Evolutionary conservation across 192 early-diverging fungal genomes (phyloP).

Genomic region (Backusella luteola): DNA sequence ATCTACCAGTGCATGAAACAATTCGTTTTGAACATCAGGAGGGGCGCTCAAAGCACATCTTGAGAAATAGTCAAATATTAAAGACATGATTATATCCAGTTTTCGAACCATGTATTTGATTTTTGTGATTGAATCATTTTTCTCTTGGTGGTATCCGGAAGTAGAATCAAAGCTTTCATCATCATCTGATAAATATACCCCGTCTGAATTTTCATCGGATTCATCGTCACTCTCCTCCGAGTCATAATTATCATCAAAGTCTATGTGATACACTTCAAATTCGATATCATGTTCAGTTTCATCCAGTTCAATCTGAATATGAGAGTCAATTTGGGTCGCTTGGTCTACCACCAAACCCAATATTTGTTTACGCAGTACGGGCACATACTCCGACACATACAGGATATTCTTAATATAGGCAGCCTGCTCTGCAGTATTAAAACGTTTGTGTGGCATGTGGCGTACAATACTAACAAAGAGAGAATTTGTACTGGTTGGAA

Average conservation of each 20-base stretch:
- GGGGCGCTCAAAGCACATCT: slow-evolving; percentile 12
- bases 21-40: slow-evolving; percentile 41
- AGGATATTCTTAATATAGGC: slow-evolving; percentile 78
- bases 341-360: slow-evolving; percentile 76
- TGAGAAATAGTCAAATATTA: slow-evolving; percentile 63
- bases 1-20: slow-evolving; percentile 69
- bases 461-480: slow-evolving; percentile 60
- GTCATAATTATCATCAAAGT: slow-evolving; percentile 37
- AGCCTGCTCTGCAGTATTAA: slow-evolving; percentile 52
- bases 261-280: slow-evolving; percentile 37
- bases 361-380: slow-evolving; percentile 65
- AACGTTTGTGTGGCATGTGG: slow-evolving; percentile 73
- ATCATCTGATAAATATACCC: slow-evolving; percentile 12
- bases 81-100: slow-evolving; percentile 69
- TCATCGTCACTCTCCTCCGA: slow-evolving; percentile 41
- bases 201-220: slow-evolving; percentile 36
- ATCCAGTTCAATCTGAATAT: slow-evolving; percentile 89
- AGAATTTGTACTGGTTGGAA: slow-evolving; percentile 67
- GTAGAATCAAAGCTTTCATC: slow-evolving; percentile 21
- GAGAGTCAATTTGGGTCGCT: slow-evolving; percentile 90
- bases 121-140: slow-evolving; percentile 36
- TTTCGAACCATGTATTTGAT: slow-evolving; percentile 63
- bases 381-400: slow-evolving; percentile 73
- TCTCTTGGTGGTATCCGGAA: slow-evolving; percentile 23
- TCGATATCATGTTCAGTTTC: slow-evolving; percentile 70